phyloP scores from a whole-genome alignment of 2,329 filamentous ascomycete genomes.

The Aspergillus phoenicis region DNA sequence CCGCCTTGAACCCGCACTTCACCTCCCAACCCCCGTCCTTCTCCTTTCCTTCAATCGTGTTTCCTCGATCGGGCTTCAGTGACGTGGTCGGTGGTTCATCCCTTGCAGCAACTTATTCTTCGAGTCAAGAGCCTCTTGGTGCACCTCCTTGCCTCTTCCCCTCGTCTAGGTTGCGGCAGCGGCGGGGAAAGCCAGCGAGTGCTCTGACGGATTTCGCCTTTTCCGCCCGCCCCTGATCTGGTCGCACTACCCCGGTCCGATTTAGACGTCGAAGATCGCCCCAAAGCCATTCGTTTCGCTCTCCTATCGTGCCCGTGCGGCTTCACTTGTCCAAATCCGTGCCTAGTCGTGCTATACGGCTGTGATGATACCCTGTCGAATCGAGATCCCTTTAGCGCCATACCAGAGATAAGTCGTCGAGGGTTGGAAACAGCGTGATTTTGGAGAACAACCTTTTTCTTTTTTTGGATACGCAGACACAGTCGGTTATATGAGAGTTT shows the following conservation, averaged over 20 bases:
- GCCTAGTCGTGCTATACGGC: conserved; percentile 11
- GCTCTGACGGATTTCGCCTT: neutral
- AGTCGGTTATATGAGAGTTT: neutral
- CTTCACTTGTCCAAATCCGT: neutral
- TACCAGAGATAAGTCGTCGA: conserved; percentile 16
- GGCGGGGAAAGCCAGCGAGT: conserved; percentile 6
- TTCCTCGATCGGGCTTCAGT: neutral
- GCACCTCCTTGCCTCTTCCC: neutral
- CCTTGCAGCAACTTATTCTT: neutral
- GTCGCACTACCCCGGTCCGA: conserved; percentile 1
- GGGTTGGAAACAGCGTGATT: conserved; percentile 4
- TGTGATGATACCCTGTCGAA: conserved; percentile 19
- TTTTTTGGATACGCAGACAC: neutral
- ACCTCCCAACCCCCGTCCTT: neutral
- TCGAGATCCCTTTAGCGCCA: conserved; percentile 18
- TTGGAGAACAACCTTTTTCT: neutral
- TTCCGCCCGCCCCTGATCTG: conserved; percentile 8
- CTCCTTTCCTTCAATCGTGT: neutral
- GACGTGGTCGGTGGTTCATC: neutral
- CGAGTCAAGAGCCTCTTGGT: neutral
- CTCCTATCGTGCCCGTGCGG: neutral
- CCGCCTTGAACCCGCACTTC: neutral
- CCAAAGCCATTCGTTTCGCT: neutral
- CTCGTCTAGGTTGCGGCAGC: neutral
- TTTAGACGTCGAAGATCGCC: conserved; percentile 6